Base-by-base conservation (phyloP, 345 rosid species). In the Psidium friedrichsthalianum region DNA sequence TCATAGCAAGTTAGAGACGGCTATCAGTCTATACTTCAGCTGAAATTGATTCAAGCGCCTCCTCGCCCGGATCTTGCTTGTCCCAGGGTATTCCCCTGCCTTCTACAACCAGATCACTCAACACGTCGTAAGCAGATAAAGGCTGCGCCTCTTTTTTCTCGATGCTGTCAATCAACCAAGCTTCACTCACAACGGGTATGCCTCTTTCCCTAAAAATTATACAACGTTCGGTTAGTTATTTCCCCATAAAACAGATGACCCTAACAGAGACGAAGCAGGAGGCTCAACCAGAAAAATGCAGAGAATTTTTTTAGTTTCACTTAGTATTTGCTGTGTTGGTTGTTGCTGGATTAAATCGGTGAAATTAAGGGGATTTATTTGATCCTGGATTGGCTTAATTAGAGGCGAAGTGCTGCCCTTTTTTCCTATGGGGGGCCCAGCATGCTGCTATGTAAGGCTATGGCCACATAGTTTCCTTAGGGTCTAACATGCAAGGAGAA, bases 21-120 rank as follows among this genome's bases (percentile, higher is more conserved):
- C 1, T 2, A 8, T 18, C 13, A 5, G 76, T 51, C 49, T n/a
- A 13, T 85, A 92, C 95, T 88, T 94, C 92, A 5, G 93, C 93
- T 6, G 92, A 83, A 56, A 95, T 74, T 3, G 95, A 90, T 22
- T 94, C 94, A 4, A 93, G 84, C 55, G 95, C 93, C 59, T 92
- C 95, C 85, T 95, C 91, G 5, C 90, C 89, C 8, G 90, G 90
- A 89, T 91, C 97, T 88, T 91, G 94, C 83, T 92, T 94, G 82
- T 95, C 95, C 97, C 91, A 89, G 25, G 95, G 96, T 11, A 93
- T 92, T 53, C 95, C 95, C 86, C 90, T 93, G 21, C 98, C 93
- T 3, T 89, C 93, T 49, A 92, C 94, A 18, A 92, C 87, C 49
- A 92, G 91, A 92, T 96, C 95, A 56, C 93, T 84, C 51, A 91